Base-by-base conservation (phyloP, 1,139 yeast species). In the Yarrowia galli region DNA sequence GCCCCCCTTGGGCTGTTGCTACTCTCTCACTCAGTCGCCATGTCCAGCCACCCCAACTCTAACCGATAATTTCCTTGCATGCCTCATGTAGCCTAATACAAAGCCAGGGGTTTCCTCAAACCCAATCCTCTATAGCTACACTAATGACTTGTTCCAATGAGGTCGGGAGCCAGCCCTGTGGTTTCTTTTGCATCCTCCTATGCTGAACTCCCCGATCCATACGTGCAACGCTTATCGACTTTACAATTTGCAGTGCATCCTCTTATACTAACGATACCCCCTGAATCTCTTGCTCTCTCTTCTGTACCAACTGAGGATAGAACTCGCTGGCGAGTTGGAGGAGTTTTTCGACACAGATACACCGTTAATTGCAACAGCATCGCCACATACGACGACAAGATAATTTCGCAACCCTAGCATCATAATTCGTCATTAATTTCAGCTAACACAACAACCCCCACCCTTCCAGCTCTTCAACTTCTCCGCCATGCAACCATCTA, bases 291-390 rank as follows among this genome's bases (percentile, higher is more conserved):
- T 38, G 32, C 51, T 43, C 36, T 43, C 35, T 32, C 64, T 28
- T 28, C 51, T 25, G 20, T 28, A 58, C 51, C 64, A 58, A 38
- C 61, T 40, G 61, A 54, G 61, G 64, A 43, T 20, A 58, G 64
- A 28, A 58, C 64, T 58, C 64, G 64, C 64, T 42, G 64, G 64
- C 64, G 64, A 58, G 64, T 58, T 43, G 64, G 64, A 58, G 64
- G 64, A 58, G 46, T 38, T 36, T 49, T 49, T 32, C 54, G 54
- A 48, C 54, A 28, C 35, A 23, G 63, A 56, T 45, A 56, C 38
- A 56, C 25, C 12, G 43, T 25, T 43, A 18, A 18, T 42, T 12
- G 38, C 46, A 42, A 15, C 28, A 40, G 38, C 49, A 43, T 58
- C 49, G 64, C 25, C 64, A 43, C 49, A 58, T 42, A 42, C 64